Evolutionary conservation across 2,329 filamentous ascomycete species (phyloP).

Genomic region (Neoascochyta sp.): DNA sequence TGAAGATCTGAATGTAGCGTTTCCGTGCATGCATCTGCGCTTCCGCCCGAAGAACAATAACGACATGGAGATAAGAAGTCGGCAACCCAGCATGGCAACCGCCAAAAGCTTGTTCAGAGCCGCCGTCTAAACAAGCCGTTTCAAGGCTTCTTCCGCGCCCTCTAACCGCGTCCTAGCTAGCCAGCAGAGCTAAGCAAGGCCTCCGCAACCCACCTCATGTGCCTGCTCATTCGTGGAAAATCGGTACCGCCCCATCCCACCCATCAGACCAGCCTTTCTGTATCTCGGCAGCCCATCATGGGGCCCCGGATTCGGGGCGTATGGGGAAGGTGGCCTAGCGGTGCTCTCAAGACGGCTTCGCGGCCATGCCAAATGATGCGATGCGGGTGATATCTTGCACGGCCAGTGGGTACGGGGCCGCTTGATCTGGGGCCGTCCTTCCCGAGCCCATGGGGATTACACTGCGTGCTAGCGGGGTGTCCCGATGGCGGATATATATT

Average conservation of each 20-base stretch:
- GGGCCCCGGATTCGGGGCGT: slow-evolving; percentile 24
- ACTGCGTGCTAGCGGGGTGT: slow-evolving; percentile 11
- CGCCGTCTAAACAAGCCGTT: slow-evolving; percentile 8
- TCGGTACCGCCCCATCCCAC: slow-evolving; percentile 12
- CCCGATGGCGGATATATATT: too few species aligned
- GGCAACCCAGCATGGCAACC: too few species aligned
- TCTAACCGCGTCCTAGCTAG: slow-evolving; percentile 17
- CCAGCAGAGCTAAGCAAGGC: slow-evolving; percentile 9
- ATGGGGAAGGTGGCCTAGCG: too few species aligned
- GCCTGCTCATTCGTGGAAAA: slow-evolving; percentile 29
- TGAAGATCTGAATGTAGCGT: too few species aligned
- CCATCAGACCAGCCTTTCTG: too few species aligned
- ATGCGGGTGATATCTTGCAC: slow-evolving; percentile 34
- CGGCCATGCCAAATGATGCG: too few species aligned
- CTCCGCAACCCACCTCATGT: slow-evolving; percentile 8
- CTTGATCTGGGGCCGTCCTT: too few species aligned
- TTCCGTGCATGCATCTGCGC: background rate
- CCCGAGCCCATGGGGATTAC: slow-evolving; percentile 20
- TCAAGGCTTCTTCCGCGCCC: slow-evolving; percentile 23
- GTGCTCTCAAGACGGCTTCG: too few species aligned
- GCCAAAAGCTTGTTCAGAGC: slow-evolving; percentile 27
- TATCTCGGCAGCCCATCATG: too few species aligned
- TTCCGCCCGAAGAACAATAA: too few species aligned
- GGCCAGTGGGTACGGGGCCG: too few species aligned
- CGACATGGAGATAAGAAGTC: slow-evolving; percentile 16